These are phyloP conservation scores for Alternaria alternata DNA, from an alignment of 2,329 filamentous ascomycete species.

Conservation along the genomic window DNA sequence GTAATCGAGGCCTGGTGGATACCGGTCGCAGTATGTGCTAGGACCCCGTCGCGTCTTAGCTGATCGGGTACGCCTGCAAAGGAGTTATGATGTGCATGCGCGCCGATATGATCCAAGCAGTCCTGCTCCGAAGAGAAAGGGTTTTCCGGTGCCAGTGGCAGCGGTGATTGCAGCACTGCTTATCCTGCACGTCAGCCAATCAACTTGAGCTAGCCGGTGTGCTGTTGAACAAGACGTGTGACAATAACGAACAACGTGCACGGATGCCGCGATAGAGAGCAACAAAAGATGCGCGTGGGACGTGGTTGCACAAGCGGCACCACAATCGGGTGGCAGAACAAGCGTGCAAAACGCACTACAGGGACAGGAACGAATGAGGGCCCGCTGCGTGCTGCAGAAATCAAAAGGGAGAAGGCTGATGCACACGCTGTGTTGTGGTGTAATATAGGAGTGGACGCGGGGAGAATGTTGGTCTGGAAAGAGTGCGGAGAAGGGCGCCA, in stretches of 20 bases:
- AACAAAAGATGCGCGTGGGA: slow-evolving; percentile 40
- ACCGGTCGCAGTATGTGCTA: slow-evolving; percentile 57
- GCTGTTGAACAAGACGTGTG: slow-evolving; percentile 45
- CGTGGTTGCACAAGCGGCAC: slow-evolving; percentile 47
- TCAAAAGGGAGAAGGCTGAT: slow-evolving; percentile 25
- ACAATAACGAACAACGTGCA: slow-evolving; percentile 52
- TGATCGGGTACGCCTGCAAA: slow-evolving; percentile 58
- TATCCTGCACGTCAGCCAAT: slow-evolving; percentile 54
- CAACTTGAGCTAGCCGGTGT: slow-evolving; percentile 35
- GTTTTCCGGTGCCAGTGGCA: slow-evolving; percentile 54
- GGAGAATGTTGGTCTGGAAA: slow-evolving; percentile 45
- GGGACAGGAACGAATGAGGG: slow-evolving; percentile 36
- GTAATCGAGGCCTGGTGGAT: slow-evolving; percentile 59
- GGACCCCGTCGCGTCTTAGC: slow-evolving; percentile 59
- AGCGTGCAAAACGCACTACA: slow-evolving; percentile 48
- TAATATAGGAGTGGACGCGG: slow-evolving; percentile 40
- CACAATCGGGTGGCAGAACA: slow-evolving; percentile 44
- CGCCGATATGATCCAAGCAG: slow-evolving; percentile 55
- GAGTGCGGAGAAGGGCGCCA: slow-evolving; percentile 51
- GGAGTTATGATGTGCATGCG: slow-evolving; percentile 56
- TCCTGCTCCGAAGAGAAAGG: slow-evolving; percentile 56
- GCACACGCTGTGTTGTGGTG: slow-evolving; percentile 37
- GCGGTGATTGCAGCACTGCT: slow-evolving; percentile 55
- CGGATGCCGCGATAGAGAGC: slow-evolving; percentile 33
- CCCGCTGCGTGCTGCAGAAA: slow-evolving; percentile 44